Conservation (phyloP, 148 eudicot species). For the Persicaria tinctoria region DNA sequence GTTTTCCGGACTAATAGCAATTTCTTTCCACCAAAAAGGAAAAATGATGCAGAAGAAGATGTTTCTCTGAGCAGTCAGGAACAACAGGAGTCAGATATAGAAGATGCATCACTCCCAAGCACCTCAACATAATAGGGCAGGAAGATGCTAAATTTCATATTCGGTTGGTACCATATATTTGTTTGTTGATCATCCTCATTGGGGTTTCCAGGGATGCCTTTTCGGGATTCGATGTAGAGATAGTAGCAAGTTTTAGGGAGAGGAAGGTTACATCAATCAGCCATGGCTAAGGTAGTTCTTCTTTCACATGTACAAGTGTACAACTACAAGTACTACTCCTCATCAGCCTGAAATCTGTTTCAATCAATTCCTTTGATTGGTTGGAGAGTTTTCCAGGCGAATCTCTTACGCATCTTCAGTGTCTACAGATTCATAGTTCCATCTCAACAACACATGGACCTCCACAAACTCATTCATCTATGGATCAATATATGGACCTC, state of each 20-base stretch:
- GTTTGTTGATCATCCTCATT: not conserved
- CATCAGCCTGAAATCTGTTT: too few relatives aligned
- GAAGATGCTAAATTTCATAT: not conserved
- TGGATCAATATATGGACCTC: not conserved
- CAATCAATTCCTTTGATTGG: not conserved
- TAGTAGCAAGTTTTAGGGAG: conserved; percentile 55
- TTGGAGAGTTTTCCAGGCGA: too few relatives aligned
- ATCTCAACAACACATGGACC: not conserved
- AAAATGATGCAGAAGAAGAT: too few relatives aligned
- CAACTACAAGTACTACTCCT: too few relatives aligned
- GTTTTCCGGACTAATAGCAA: too few relatives aligned
- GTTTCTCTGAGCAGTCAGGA: too few relatives aligned
- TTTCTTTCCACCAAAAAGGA: too few relatives aligned
- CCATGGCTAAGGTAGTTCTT: conserved; percentile 35
- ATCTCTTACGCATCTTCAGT: not conserved
- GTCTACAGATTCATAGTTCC: not conserved
- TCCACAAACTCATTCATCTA: not conserved
- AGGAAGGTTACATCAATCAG: conserved; percentile 50
- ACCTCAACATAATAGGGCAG: too few relatives aligned
- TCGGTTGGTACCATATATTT: too few relatives aligned
- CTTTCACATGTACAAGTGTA: too few relatives aligned
- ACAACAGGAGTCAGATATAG: too few relatives aligned
- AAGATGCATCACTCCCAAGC: too few relatives aligned
- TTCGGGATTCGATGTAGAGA: conserved; percentile 64
- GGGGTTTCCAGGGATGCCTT: conserved; percentile 56